A percentile compares a stretch with the other conserved stretches of the same genome.
These are phyloP conservation scores for Arabidopsis lyrata DNA, from an alignment of 441 rosid genomes.

Conservation along the genomic window DNA sequence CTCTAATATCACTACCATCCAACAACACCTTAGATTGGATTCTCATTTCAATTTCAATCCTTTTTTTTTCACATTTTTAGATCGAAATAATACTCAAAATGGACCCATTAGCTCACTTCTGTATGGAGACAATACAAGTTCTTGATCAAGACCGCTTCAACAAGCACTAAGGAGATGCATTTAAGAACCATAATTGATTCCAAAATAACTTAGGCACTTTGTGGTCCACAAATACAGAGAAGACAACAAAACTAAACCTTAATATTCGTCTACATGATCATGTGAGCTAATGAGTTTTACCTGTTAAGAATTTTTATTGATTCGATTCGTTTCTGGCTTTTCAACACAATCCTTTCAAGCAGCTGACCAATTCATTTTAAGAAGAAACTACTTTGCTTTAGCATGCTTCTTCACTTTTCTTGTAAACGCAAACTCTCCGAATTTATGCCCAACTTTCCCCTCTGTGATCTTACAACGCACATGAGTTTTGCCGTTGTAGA, in stretches of 20 bases:
- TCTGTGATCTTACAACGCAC: slow-evolving; percentile 70
- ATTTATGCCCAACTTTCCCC: slow-evolving; percentile 67
- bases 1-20: slow-evolving; percentile 28
- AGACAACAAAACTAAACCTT: slow-evolving; percentile 13
- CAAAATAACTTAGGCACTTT: slow-evolving; percentile 1
- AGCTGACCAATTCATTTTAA: slow-evolving; percentile 1
- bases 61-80: neutral
- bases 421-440: slow-evolving; percentile 67
- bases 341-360: slow-evolving; percentile 18
- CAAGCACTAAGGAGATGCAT: slow-evolving; percentile 31
- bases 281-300: slow-evolving; percentile 5
- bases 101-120: slow-evolving; percentile 14
- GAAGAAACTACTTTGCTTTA: slow-evolving; percentile 31
- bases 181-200: slow-evolving; percentile 3
- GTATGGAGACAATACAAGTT: slow-evolving; percentile 10
- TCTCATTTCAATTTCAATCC: slow-evolving; percentile 8
- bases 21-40: slow-evolving; percentile 4
- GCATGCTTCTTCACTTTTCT: slow-evolving; percentile 51
- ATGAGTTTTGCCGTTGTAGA: slow-evolving; percentile 60
- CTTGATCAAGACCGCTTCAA: slow-evolving; percentile 35
- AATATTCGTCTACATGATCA: slow-evolving; percentile 19
- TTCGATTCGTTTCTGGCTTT: slow-evolving; percentile 6
- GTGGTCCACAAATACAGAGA: slow-evolving; percentile 12
- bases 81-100: slow-evolving; percentile 20
- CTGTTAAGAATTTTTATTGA: slow-evolving; percentile 13